These are phyloP conservation scores for Teratosphaeria epicoccoides DNA, from an alignment of 2,329 filamentous ascomycete genomes.

Conservation along the genomic window DNA sequence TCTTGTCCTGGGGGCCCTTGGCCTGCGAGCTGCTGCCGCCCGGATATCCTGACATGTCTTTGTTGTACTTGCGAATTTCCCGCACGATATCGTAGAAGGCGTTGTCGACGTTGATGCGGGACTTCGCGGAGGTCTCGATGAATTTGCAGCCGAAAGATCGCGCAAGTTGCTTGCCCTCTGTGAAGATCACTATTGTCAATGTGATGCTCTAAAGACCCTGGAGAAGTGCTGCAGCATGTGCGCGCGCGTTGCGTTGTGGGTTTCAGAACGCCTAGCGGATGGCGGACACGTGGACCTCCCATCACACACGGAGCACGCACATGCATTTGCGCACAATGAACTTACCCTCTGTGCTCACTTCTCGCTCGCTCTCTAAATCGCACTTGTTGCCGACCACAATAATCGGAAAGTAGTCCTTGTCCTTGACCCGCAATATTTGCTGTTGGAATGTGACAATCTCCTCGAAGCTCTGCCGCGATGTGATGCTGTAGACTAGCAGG, in stretches of 20 bases:
- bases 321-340: conserved; percentile 7
- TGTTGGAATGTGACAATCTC: conserved; percentile 98
- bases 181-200: conserved; percentile 6
- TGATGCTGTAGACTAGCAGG: conserved; percentile 95
- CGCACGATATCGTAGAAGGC: conserved; percentile 97
- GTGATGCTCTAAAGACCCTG: background rate
- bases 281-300: conserved; percentile 5
- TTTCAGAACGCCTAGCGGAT: background rate
- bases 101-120: conserved; percentile 94
- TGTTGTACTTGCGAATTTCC: conserved; percentile 96
- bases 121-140: conserved; percentile 98
- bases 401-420: conserved; percentile 99
- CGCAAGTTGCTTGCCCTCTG: conserved; percentile 84
- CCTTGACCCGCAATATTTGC: conserved; percentile 96
- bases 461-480: conserved; percentile 91
- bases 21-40: conserved; percentile 48
- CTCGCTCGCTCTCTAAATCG: conserved; percentile 86
- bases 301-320: background rate
- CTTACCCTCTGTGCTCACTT: conserved; percentile 84
- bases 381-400: conserved; percentile 99
- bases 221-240: background rate
- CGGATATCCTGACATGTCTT: conserved; percentile 86
- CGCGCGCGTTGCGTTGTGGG: background rate
- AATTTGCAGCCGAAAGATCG: conserved; percentile 91
- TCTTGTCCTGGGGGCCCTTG: conserved; percentile 45